Evolutionary conservation across 1,284 basidiomycete species (phyloP), one percentile per base, ranked within the genome.

Genomic region (Ceratobasidium sp.): DNA sequence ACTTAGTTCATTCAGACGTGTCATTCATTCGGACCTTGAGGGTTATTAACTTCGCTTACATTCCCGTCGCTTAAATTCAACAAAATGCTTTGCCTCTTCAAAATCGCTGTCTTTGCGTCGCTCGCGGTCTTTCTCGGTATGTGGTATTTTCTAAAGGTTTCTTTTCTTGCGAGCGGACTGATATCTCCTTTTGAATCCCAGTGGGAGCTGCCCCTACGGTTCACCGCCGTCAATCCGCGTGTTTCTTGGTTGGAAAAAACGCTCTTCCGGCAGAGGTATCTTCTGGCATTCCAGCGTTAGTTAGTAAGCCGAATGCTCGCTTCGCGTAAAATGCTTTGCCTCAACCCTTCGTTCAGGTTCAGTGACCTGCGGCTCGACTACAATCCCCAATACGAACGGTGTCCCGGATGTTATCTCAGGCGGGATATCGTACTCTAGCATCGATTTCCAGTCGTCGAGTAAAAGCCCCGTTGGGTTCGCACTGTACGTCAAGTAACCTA

Each of bases 401-500:
- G 78, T 80, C 17, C 80, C 80, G 13, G 74, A 78, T 54, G 74
- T 80, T 10, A 70, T 50, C n/a, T 80, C 80, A 2, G 78, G 78
- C 15, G 80, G 76, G 13, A 71, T 79, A 46, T 78, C 75, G 15
- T 78, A 78, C 76, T 64, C 68, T 12, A 70, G 65, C 48, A 79
- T 80, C 66, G 76, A 80, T 50, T 80, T 80, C 59, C 80, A 79
- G 50, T 65, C 71, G 42, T 78, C 75, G 46, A 70, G 38, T 28
- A 57, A 62, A 46, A 78, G 77, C 9, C 80, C 80, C 23, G 59
- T 79, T 54, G 78, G 80, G 15, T 80, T 80, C 64, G 78, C 80
- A 13, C 70, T 79, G 78, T 78, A 52, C 17, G 78, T 66, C 42
- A 10, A 61, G 40, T 28, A 40, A 44, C 44, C 42, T 12, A 1